phyloP scores from a whole-genome alignment of 2,329 filamentous ascomycete genomes.

The Neocatenulostroma microsporum region DNA sequence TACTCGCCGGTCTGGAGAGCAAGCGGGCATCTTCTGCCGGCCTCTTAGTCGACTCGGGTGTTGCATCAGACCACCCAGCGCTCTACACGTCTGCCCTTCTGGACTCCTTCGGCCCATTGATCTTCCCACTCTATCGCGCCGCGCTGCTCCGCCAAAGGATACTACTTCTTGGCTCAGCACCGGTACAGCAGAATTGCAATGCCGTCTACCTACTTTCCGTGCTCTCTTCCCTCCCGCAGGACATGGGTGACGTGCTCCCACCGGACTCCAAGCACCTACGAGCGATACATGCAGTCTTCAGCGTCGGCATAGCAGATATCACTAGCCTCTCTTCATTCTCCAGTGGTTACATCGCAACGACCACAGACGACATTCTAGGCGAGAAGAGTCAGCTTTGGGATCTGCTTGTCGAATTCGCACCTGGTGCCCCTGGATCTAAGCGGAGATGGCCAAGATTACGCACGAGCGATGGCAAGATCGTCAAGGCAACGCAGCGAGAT shows the following conservation, averaged over 20 bases:
- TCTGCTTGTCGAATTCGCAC: constrained; percentile 68
- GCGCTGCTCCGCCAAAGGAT: constrained; percentile 82
- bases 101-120: constrained; percentile 77
- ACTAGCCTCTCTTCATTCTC: constrained; percentile 66
- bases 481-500: constrained; percentile 88
- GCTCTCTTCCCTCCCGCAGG: constrained; percentile 75
- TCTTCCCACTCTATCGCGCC: constrained; percentile 85
- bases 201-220: constrained; percentile 91
- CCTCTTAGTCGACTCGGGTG: constrained; percentile 55
- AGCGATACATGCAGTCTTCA: constrained; percentile 84
- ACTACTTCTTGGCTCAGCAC: constrained; percentile 75
- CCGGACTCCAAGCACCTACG: too few species aligned
- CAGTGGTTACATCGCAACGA: constrained; percentile 95
- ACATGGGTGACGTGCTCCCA: constrained; percentile 62
- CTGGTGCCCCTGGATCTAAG: constrained; percentile 20
- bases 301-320: constrained; percentile 88
- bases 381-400: constrained; percentile 86
- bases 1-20: constrained; percentile 10
- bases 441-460: constrained; percentile 68
- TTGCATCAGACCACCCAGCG: constrained; percentile 77
- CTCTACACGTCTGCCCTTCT: constrained; percentile 71
- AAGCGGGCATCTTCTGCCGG: constrained; percentile 34
- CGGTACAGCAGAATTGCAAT: constrained; percentile 77
- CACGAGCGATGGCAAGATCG: constrained; percentile 50
- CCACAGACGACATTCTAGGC: constrained; percentile 84